Conservation (phyloP, 371 early-diverging fungal genomes). For the Mortierella sp. region DNA sequence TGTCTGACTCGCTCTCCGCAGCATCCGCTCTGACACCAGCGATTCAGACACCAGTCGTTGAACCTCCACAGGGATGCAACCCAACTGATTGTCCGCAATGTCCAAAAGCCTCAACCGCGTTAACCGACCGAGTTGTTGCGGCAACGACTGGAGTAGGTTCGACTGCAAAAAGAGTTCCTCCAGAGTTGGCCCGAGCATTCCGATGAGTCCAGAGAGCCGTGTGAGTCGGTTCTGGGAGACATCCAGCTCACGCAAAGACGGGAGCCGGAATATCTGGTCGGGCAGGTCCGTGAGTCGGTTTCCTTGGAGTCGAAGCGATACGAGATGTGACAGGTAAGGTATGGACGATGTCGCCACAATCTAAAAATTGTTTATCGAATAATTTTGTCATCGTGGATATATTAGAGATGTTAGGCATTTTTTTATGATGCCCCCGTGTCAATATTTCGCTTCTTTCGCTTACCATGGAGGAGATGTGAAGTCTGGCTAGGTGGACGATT, state of each 20-base stretch:
- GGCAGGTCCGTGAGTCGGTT: conserved; percentile 64
- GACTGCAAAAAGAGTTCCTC: conserved; percentile 65
- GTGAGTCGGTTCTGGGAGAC: conserved; percentile 67
- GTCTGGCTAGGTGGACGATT: conserved; percentile 41
- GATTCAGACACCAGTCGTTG: conserved; percentile 52
- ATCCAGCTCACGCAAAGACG: conserved; percentile 66
- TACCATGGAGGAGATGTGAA: conserved; percentile 47
- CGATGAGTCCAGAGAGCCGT: conserved; percentile 62
- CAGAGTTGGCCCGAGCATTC: conserved; percentile 56
- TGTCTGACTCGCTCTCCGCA: conserved; percentile 29
- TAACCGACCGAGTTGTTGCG: conserved; percentile 65
- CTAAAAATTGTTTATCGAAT: conserved; percentile 12
- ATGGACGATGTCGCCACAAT: conserved; percentile 44
- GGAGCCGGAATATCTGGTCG: conserved; percentile 64
- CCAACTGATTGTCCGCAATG: conserved; percentile 70
- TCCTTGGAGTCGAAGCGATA: conserved; percentile 57
- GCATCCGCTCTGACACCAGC: conserved; percentile 10
- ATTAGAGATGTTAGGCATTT: neutral
- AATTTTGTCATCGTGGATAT: neutral
- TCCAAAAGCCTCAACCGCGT: conserved; percentile 66
- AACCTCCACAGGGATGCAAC: conserved; percentile 69
- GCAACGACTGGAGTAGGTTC: conserved; percentile 69
- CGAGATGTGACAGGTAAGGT: conserved; percentile 41
- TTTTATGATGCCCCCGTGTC: neutral
- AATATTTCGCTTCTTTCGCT: neutral